These are phyloP conservation scores for Avena atlantica DNA, from an alignment of 176 grass and related monocot genomes.

Conservation along the genomic window DNA sequence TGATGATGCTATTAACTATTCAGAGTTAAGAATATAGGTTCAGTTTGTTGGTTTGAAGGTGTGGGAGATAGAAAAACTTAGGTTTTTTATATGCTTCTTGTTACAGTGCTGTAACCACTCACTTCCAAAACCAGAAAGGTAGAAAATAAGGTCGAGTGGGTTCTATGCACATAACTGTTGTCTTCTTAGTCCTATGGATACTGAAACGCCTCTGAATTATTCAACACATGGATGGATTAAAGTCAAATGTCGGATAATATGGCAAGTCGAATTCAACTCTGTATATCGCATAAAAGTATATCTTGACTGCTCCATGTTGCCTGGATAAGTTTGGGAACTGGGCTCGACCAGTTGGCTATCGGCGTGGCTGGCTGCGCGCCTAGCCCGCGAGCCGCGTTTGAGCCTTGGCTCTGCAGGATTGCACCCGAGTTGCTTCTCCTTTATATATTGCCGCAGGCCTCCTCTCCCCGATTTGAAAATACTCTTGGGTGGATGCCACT, in stretches of 20 bases:
- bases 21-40: background rate
- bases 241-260: background rate
- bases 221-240: background rate
- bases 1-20: background rate
- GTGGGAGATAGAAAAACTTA: background rate
- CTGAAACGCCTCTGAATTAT: background rate
- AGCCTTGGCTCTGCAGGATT: too few species aligned
- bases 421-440: too few species aligned
- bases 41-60: background rate
- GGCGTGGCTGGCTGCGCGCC: too few species aligned
- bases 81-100: background rate
- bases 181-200: background rate
- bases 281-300: background rate
- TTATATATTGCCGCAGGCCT: too few species aligned
- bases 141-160: background rate
- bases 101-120: background rate
- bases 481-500: background rate
- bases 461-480: constrained; percentile 1
- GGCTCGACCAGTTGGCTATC: too few species aligned
- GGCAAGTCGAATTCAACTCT: background rate
- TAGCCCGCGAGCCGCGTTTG: too few species aligned
- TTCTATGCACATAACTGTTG: background rate
- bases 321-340: constrained; percentile 9
- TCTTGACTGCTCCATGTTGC: background rate
- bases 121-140: constrained; percentile 6